These are phyloP conservation scores for Phytophthora kernoviae DNA, from an alignment of 352 stramenopile species.

Conservation along the genomic window DNA sequence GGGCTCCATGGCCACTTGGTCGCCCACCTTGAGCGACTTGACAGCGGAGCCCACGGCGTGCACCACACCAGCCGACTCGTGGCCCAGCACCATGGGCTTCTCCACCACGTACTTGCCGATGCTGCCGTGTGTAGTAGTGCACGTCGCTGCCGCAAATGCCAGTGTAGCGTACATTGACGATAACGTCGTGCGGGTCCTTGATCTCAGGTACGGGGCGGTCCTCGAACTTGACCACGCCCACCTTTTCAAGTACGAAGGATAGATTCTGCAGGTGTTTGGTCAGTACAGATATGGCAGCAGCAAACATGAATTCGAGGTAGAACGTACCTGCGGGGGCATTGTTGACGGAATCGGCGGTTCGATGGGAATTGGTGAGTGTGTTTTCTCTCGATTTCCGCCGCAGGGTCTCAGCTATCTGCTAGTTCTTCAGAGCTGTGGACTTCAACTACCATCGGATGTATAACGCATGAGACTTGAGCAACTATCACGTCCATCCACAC, in stretches of 20 bases:
- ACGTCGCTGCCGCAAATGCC: slow-evolving; percentile 36
- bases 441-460: too few relatives aligned
- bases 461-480: too few relatives aligned
- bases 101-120: slow-evolving; percentile 37
- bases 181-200: slow-evolving; percentile 26
- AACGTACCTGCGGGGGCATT: slow-evolving; percentile 3
- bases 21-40: slow-evolving; percentile 25
- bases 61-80: slow-evolving; percentile 34
- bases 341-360: neutral
- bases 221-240: slow-evolving; percentile 29
- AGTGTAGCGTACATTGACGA: slow-evolving; percentile 34
- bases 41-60: slow-evolving; percentile 28
- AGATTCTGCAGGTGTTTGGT: slow-evolving; percentile 19
- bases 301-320: neutral
- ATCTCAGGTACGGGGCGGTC: slow-evolving; percentile 30
- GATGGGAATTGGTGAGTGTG: too few relatives aligned
- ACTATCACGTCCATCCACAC: too few relatives aligned
- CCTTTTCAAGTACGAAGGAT: slow-evolving; percentile 34
- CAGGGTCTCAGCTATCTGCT: too few relatives aligned
- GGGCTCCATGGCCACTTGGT: slow-evolving; percentile 34
- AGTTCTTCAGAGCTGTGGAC: too few relatives aligned
- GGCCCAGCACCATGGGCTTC: slow-evolving; percentile 31
- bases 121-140: slow-evolving; percentile 36
- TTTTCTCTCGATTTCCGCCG: too few relatives aligned
- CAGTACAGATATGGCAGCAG: too few relatives aligned